Conservation (phyloP, 176 grass and related monocot genomes). For the Musa troglodytarum region DNA sequence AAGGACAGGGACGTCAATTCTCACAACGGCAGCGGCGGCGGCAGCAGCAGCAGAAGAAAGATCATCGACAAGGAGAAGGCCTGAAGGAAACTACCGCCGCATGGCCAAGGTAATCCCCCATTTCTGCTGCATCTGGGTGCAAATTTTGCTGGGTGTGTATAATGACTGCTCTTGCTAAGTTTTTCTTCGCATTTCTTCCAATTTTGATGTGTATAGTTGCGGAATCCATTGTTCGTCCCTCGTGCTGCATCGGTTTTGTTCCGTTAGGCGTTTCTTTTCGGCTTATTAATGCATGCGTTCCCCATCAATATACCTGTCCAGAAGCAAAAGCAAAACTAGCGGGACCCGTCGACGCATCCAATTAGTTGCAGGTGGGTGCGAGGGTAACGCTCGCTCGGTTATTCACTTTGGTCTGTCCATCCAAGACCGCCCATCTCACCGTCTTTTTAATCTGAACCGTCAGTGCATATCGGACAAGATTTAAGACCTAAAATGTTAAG, state of each 20-base stretch:
- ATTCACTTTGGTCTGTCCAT: no score
- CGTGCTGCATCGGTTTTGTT: not conserved
- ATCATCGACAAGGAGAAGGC: not conserved
- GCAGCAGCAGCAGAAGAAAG: not conserved
- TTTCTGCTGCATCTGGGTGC: not conserved
- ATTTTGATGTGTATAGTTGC: not conserved
- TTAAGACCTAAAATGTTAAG: no score
- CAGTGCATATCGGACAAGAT: no score
- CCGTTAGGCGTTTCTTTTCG: not conserved
- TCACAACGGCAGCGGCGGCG: not conserved
- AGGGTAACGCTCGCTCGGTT: no score
- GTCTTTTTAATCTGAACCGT: no score
- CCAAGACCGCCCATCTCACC: no score
- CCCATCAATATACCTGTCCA: no score
- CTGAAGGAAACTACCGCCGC: not conserved
- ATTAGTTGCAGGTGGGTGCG: no score
- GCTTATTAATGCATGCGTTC: no score
- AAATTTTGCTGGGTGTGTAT: not conserved
- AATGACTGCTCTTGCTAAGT: not conserved
- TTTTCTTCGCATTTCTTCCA: not conserved
- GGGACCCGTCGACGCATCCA: no score
- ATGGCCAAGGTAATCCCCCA: not conserved
- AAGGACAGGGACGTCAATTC: not conserved
- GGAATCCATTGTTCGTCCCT: not conserved
- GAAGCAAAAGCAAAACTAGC: no score